phyloP scores from a whole-genome alignment of 352 stramenopile species.

The Globisporangium radiosum region DNA sequence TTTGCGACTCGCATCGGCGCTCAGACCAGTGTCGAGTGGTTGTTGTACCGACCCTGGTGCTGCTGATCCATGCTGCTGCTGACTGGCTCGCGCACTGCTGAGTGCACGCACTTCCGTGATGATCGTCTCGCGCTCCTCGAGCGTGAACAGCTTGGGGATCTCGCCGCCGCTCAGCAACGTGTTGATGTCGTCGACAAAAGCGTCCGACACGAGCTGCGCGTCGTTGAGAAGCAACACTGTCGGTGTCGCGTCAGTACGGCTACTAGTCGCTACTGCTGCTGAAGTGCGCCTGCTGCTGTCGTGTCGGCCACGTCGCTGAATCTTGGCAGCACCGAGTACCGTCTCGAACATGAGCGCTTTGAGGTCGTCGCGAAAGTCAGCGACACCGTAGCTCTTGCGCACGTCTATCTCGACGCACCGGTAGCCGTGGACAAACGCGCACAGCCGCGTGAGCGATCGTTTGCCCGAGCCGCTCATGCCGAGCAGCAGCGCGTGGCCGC shows the following conservation, averaged over 20 bases:
- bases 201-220: slow-evolving; percentile 75
- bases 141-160: slow-evolving; percentile 81
- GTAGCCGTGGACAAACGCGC: slow-evolving; percentile 70
- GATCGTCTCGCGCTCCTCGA: slow-evolving; percentile 83
- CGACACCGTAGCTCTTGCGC: slow-evolving; percentile 77
- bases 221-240: slow-evolving; percentile 82
- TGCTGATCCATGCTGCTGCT: neutral
- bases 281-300: neutral
- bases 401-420: slow-evolving; percentile 79
- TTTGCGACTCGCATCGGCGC: slow-evolving; percentile 26
- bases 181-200: slow-evolving; percentile 86
- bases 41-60: too few species aligned
- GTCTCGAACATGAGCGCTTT: slow-evolving; percentile 54
- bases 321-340: slow-evolving; percentile 18
- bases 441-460: slow-evolving; percentile 71
- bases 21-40: neutral
- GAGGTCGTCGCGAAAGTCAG: slow-evolving; percentile 85
- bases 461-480: slow-evolving; percentile 85
- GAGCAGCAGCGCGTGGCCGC: slow-evolving; percentile 83
- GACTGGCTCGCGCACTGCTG: slow-evolving; percentile 12
- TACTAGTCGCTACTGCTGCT: neutral
- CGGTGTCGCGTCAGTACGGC: slow-evolving; percentile 9
- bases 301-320: too few species aligned
- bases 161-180: slow-evolving; percentile 80
- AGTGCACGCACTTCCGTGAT: slow-evolving; percentile 47